Base-by-base conservation (phyloP, 2,329 filamentous ascomycete species). In the Aspergillus sp. region DNA sequence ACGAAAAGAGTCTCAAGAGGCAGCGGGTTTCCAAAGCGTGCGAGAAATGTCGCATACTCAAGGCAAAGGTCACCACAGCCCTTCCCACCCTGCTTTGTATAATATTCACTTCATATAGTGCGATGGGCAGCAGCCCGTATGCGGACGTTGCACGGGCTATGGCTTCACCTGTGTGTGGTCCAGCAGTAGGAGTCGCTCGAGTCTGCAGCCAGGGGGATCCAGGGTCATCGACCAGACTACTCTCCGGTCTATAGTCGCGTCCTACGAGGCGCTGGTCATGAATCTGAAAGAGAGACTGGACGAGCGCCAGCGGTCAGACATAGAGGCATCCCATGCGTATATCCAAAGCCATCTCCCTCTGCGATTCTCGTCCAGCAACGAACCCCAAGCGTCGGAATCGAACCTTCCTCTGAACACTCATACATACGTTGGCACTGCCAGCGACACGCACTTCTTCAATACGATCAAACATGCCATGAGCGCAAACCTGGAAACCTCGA, bases 371-470 rank as follows among this genome's bases (percentile, higher is more conserved):
- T 17, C 11, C 40, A 44, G 19, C 14, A 23, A 9, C 17, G 15
- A 44, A 6, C 14, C 40, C 40, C 5, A 31, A 9, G 27, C 9
- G 8, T 31, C 27, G 17, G 19, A 19, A 17, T 3, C n/a, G n/a
- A n/a, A 11, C 9, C 25, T 25, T 5, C 55, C 11, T 45, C 57
- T 45, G 25, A 25, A 8, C 63, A 58, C 8, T 37, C 48, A n/a
- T 37, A 69, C 70, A 6, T 76, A 74, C 56, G 62, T 76, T 1
- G 74, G 74, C 37, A 72, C 75, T 52, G 72, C 71, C n/a, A 75
- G 72, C 62, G 74, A 76, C 41, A 68, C 76, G 21, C 67, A 67
- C 37, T 75, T 76, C 55, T 74, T 73, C 60, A 70, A 76, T 39
- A 31, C 27, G 9, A 31, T 31, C 27, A 31, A 31, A 31, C 27